Base-by-base conservation (phyloP, 345 rosid species). In the Microcos paniculata region DNA sequence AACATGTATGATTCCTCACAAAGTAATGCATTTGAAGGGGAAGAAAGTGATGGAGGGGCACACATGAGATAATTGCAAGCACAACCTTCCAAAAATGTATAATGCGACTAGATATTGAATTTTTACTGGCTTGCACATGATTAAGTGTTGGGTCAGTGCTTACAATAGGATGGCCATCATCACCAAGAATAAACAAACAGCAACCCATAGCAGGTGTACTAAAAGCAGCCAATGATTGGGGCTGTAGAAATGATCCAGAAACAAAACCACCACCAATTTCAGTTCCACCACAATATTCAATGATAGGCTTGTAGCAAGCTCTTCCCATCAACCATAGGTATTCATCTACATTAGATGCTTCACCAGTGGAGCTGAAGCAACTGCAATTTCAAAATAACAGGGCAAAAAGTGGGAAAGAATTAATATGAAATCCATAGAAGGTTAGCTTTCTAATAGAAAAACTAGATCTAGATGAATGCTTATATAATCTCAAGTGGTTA, bases 251-350 rank as follows among this genome's bases (percentile, higher is more conserved):
- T 53, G 98, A 93, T 28, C 99, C 99, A 14, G 98, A 28, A 68
- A 90, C 78, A 81, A 96, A 96, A 77, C 80, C 88, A 12, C 99
- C 99, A 55, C 96, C 97, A 75, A 96, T 93, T 86, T 96, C 99
- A 48, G 99, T 93, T 51, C 98, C 99, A 10, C 99, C 98, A 80
- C 99, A 96, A 78, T 93, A 93, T 83, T 96, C 99, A 3, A 96
- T 90, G 77, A 96, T 81, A 38, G 99, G 99, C 61, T 89, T 93
- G 91, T 90, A 96, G 70, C 56, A 76, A 75, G 96, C 98, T 84
- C 96, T 90, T 21, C 98, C 94, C 99, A 90, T 96, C 80, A 96
- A 78, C 98, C 99, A 96, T 71, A 96, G 85, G 83, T 89, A 90
- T 80, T 96, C 99, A 33, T 96, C 98, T 14, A 88, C 90, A 72